Evolutionary conservation across 1,284 basidiomycete genomes (phyloP), one percentile per base, ranked within the genome.

Genomic region (Ceratobasidium sp.): DNA sequence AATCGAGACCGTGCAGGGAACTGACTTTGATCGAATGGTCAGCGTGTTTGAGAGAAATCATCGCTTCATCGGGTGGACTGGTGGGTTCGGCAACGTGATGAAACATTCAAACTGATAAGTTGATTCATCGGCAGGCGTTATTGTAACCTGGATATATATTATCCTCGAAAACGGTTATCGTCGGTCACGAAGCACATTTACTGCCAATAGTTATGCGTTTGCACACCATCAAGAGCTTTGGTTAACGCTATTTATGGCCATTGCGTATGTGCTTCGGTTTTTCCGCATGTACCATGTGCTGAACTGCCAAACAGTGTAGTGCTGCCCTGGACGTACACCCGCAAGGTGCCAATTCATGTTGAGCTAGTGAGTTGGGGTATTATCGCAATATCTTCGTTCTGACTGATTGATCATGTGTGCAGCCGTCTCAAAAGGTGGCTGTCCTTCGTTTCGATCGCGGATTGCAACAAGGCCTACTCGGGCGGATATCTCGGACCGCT

Each of bases 11-110:
- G 23, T 33, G 33, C 20, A 42, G 58, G 20, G 46, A 42, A 46
- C 33, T 49, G 81, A n/a, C 49, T 42, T 18, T 78, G 33, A 33
- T 33, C 33, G 81, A 67, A 81, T 53, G 83, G 71, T 51, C 78
- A 92, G 91, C 82, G 88, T 92, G 28, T 93, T 93, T 82, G 93
- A 94, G 83, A 89, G 91, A 64, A 89, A 92, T 79, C 93, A 94
- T 84, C 90, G 93, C 33, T 94, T 94, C 84, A 87, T 91, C 71
- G 93, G 93, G 53, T 94, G 93, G 73, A 28, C 73, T 56, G 73
- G 73, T 76, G 26, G 42, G 73, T 42, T 39, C 18, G 40, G 28
- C 44, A 28, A 28, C 13, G 23, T 33, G 9, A 33, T 6, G 33
- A 3, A 40, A 5, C 23, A 28, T 13, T 2, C 44, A 46, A 40